Conservation (phyloP, 2,329 filamentous ascomycete species). For the Talaromyces sp. region DNA sequence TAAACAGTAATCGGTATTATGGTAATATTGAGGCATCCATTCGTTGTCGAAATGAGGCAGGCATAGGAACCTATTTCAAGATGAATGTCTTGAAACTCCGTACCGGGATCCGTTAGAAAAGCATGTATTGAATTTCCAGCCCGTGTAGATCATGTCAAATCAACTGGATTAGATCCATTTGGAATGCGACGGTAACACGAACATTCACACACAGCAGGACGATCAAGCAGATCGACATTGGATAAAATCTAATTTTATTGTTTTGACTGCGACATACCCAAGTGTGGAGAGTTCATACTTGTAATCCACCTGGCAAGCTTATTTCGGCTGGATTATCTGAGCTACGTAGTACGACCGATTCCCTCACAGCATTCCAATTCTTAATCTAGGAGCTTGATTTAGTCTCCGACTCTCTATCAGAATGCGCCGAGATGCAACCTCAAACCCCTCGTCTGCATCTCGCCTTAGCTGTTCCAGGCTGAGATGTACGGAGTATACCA, state of each 20-base stretch:
- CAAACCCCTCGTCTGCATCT: neutral
- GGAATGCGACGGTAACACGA: slow-evolving; percentile 12
- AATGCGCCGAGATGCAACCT: slow-evolving; percentile 7
- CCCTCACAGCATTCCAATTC: neutral
- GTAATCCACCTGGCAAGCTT: neutral
- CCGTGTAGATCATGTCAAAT: neutral
- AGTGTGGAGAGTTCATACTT: neutral
- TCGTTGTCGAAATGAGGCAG: neutral
- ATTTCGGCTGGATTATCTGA: neutral
- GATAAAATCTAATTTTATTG: neutral
- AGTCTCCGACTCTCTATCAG: neutral
- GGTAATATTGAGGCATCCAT: neutral
- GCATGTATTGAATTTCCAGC: neutral
- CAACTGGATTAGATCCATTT: neutral
- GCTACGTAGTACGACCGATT: neutral
- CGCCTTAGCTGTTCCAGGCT: neutral
- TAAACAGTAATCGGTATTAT: neutral
- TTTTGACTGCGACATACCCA: neutral
- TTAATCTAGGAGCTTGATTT: neutral
- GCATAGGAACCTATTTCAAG: neutral
- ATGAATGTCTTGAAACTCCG: neutral
- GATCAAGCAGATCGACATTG: slow-evolving; percentile 7
- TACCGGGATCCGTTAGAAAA: neutral
- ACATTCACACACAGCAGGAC: neutral
- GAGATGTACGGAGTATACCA: neutral